Percentiles rank a stretch among this genome's conserved stretches.
These are phyloP conservation scores for Apiospora pterosperma DNA, from an alignment of 2,329 filamentous ascomycete species.

Conservation along the genomic window DNA sequence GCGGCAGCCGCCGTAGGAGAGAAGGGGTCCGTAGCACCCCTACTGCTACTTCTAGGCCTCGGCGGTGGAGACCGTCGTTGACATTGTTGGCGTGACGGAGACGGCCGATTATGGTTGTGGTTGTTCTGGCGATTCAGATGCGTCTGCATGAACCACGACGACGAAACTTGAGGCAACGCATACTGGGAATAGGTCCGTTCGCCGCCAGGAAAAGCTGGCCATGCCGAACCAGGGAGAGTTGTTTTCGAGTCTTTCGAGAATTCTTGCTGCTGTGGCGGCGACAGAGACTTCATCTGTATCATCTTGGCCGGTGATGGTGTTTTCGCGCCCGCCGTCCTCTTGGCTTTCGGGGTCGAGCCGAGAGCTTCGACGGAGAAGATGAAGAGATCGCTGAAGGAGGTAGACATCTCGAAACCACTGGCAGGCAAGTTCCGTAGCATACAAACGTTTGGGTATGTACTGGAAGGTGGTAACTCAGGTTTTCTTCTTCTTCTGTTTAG, in stretches of 20 bases:
- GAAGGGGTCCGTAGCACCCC: background rate
- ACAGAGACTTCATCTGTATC: background rate
- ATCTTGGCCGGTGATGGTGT: background rate
- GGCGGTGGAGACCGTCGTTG: background rate
- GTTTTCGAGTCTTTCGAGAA: background rate
- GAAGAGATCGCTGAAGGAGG: background rate
- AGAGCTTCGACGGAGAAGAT: background rate
- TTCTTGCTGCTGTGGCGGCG: too few relatives aligned
- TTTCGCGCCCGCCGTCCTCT: background rate
- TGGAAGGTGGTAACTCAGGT: background rate
- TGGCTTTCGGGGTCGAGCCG: background rate
- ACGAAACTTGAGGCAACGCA: background rate
- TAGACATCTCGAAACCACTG: background rate
- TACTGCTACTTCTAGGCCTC: background rate
- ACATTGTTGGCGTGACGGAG: background rate
- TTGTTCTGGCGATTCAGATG: too few relatives aligned
- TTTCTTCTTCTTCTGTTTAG: background rate
- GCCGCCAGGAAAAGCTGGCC: background rate
- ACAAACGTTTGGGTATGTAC: too few relatives aligned
- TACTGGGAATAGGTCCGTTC: background rate
- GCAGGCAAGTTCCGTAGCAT: too few relatives aligned
- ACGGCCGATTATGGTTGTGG: background rate
- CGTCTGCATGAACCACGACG: background rate
- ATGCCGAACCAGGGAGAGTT: background rate
- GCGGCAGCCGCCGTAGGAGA: background rate